Evolutionary conservation across 176 grass and related monocot genomes (phyloP).

Genomic region (Cenchrus fungigraminus): DNA sequence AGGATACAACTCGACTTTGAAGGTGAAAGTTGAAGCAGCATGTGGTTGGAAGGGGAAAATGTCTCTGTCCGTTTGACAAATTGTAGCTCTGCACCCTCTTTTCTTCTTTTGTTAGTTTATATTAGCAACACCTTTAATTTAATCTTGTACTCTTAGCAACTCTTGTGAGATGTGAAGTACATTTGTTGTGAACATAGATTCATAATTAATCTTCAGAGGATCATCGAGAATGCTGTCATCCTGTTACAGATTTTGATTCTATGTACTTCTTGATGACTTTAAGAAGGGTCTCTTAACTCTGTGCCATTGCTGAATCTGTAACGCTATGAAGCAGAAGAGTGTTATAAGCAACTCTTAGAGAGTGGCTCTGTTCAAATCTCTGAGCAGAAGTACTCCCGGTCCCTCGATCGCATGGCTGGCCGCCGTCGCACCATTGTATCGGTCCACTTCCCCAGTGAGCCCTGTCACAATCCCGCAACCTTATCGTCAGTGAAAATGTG

Average conservation of each 20-base stretch:
- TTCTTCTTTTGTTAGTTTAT: slow-evolving; percentile 36
- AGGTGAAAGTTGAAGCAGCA: slow-evolving; percentile 8
- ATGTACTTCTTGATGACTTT: not conserved
- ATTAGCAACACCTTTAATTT: slow-evolving; percentile 42
- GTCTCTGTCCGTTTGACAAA: slow-evolving; percentile 28
- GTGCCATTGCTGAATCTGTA: not conserved
- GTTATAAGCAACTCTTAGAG: not conserved
- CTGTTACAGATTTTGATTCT: not conserved
- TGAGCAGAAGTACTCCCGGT: not conserved
- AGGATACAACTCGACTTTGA: slow-evolving; percentile 42
- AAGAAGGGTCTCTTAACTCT: too few relatives aligned
- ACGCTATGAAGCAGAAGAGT: not conserved
- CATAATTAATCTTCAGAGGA: slow-evolving; percentile 40
- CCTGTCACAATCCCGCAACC: too few relatives aligned
- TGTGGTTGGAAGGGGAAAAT: slow-evolving; percentile 30
- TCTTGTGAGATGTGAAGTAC: slow-evolving; percentile 34
- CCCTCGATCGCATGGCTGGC: too few relatives aligned
- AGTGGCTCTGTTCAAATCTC: not conserved
- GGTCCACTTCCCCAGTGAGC: too few relatives aligned
- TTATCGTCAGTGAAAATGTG: too few relatives aligned
- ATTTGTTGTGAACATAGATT: slow-evolving; percentile 49
- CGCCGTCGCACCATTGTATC: too few relatives aligned
- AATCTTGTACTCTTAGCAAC: slow-evolving; percentile 46
- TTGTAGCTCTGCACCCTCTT: slow-evolving; percentile 35
- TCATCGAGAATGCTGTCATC: not conserved